Percentiles rank a stretch among this genome's conserved stretches.
Evolutionary conservation across 2,329 filamentous ascomycete species (phyloP).

Genomic region (Ophiostoma piceae): DNA sequence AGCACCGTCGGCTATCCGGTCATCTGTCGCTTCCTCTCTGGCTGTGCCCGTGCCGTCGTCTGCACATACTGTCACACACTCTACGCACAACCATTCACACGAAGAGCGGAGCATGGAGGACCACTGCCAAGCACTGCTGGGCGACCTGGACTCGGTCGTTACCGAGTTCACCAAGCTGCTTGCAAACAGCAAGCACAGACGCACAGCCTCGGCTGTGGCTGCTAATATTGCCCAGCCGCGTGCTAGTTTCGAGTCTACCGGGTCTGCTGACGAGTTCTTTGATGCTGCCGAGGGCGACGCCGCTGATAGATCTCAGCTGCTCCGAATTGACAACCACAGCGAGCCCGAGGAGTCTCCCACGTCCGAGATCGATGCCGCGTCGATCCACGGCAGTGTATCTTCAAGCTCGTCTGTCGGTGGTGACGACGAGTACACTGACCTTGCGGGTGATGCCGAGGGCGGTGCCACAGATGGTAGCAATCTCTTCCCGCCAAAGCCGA

Average conservation of each 20-base stretch:
- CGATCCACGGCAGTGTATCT: slow-evolving; percentile 60
- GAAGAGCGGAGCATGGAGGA: slow-evolving; percentile 68
- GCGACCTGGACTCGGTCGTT: slow-evolving; percentile 78
- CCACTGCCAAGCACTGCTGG: slow-evolving; percentile 75
- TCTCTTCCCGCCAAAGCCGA: slow-evolving; percentile 71
- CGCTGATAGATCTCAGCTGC: slow-evolving; percentile 33
- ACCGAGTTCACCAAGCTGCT: slow-evolving; percentile 75
- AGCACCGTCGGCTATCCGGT: slow-evolving; percentile 39
- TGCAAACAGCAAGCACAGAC: slow-evolving; percentile 70
- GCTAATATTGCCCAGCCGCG: slow-evolving; percentile 36
- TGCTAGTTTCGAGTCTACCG: slow-evolving; percentile 69
- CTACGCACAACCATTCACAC: slow-evolving; percentile 33
- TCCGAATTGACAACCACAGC: slow-evolving; percentile 25
- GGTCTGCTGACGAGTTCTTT: slow-evolving; percentile 84
- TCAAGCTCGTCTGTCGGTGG: slow-evolving; percentile 57
- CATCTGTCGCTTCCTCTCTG: slow-evolving; percentile 38
- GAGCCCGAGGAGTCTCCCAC: slow-evolving; percentile 34
- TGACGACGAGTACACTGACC: slow-evolving; percentile 44
- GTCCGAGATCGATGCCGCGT: slow-evolving; percentile 51
- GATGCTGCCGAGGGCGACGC: slow-evolving; percentile 67
- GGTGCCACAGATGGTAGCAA: slow-evolving; percentile 36
- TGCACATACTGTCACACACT: background rate
- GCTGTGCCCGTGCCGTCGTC: slow-evolving; percentile 35
- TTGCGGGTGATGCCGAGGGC: slow-evolving; percentile 31
- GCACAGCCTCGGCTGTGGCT: slow-evolving; percentile 48